phyloP scores from a whole-genome alignment of 2,329 filamentous ascomycete genomes.

The Ceratocystis cacaofunesta region DNA sequence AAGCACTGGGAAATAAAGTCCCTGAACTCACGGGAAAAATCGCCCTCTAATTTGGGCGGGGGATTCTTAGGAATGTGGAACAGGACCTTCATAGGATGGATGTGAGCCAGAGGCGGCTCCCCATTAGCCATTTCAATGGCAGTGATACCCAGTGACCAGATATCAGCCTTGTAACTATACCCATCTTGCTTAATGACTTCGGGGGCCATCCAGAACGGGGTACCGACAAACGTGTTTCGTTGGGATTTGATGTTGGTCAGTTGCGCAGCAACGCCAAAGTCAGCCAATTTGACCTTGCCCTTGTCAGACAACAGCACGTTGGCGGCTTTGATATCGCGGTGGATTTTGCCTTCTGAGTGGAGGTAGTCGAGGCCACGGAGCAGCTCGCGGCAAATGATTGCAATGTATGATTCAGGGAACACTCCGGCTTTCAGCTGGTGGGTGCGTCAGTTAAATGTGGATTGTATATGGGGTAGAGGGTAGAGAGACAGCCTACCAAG shows the following conservation, averaged over 20 bases:
- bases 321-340: constrained; percentile 91
- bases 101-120: constrained; percentile 72
- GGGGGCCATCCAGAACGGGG: constrained; percentile 93
- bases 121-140: constrained; percentile 80
- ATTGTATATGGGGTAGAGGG: constrained; percentile 15
- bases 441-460: constrained; percentile 12
- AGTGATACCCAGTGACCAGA: constrained; percentile 86
- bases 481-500: constrained; percentile 43
- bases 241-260: constrained; percentile 96
- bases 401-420: constrained; percentile 80
- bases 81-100: constrained; percentile 86
- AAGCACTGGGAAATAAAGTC: constrained; percentile 86
- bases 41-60: constrained; percentile 69
- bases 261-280: constrained; percentile 94
- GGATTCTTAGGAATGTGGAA: constrained; percentile 83
- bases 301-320: constrained; percentile 85
- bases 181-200: constrained; percentile 82
- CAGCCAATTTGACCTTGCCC: constrained; percentile 87
- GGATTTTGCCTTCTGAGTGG: constrained; percentile 86
- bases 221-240: constrained; percentile 92
- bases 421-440: constrained; percentile 70
- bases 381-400: constrained; percentile 85
- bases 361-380: constrained; percentile 84
- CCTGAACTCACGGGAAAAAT: constrained; percentile 80
- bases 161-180: constrained; percentile 78